These are phyloP conservation scores for Multifurca ochricompacta DNA, from an alignment of 768 basidiomycete species.

Conservation along the genomic window DNA sequence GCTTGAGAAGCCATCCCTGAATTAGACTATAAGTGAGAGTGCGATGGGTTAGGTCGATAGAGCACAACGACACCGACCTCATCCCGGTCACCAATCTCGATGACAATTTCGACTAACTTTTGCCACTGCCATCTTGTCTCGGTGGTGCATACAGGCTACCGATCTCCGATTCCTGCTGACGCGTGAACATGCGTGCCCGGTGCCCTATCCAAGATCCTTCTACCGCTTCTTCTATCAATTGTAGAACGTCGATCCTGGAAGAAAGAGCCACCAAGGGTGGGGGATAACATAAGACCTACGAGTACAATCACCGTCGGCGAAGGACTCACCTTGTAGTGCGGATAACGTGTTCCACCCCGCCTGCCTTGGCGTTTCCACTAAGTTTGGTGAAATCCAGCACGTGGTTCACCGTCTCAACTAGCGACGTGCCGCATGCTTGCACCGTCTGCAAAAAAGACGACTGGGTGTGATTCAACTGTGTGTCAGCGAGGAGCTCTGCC, in stretches of 20 bases:
- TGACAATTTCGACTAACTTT: conserved; percentile 72
- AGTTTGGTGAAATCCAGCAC: conserved; percentile 95
- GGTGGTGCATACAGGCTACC: conserved; percentile 92
- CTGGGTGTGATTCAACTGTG: conserved; percentile 73
- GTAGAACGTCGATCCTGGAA: conserved; percentile 61
- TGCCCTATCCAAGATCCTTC: conserved; percentile 95
- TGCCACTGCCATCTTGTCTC: conserved; percentile 37
- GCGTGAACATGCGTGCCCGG: conserved; percentile 64
- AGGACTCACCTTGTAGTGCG: conserved; percentile 49
- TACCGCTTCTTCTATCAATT: conserved; percentile 80
- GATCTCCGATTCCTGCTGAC: conserved; percentile 61
- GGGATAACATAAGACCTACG: not conserved
- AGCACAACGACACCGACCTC: conserved; percentile 35
- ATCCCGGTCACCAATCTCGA: conserved; percentile 72
- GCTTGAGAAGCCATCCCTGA: conserved; percentile 80
- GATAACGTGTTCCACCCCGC: conserved; percentile 71
- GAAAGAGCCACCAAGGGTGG: not conserved
- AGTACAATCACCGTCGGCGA: not conserved
- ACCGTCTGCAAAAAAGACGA: conserved; percentile 85
- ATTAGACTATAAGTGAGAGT: not conserved
- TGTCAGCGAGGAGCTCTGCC: conserved; percentile 85
- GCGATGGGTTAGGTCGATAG: not conserved
- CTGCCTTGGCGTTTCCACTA: conserved; percentile 75
- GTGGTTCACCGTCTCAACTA: conserved; percentile 95
- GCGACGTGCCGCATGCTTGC: conserved; percentile 89